Conservation (phyloP, 371 early-diverging fungal genomes). For the Mucor plumbeus region DNA sequence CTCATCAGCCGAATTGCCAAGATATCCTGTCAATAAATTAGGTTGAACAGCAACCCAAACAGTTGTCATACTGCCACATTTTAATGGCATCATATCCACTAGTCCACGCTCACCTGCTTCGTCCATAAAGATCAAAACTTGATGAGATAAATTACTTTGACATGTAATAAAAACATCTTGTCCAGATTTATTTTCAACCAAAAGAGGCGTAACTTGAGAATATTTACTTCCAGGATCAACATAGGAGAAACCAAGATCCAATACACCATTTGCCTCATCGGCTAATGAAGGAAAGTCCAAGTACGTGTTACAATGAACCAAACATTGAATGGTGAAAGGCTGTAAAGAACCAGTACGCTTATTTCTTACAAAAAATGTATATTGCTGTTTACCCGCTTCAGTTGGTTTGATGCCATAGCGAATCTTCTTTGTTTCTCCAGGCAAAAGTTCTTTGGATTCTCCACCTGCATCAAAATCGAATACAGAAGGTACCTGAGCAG, state of each 20-base stretch:
- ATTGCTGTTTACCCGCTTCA: slow-evolving; percentile 59
- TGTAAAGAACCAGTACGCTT: slow-evolving; percentile 34
- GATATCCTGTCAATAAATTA: slow-evolving; percentile 59
- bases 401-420: slow-evolving; percentile 60
- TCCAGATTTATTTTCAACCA: slow-evolving; percentile 73
- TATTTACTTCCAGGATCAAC: slow-evolving; percentile 80
- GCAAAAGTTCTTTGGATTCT: slow-evolving; percentile 35
- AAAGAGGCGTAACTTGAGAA: slow-evolving; percentile 74
- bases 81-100: slow-evolving; percentile 61
- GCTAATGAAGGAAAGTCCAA: slow-evolving; percentile 69
- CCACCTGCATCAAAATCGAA: slow-evolving; percentile 42
- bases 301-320: slow-evolving; percentile 63
- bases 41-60: slow-evolving; percentile 88
- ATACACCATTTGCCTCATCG: slow-evolving; percentile 58
- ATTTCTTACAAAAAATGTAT: slow-evolving; percentile 55
- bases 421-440: slow-evolving; percentile 66
- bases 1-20: slow-evolving; percentile 57
- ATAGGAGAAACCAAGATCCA: slow-evolving; percentile 86
- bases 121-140: slow-evolving; percentile 82
- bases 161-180: slow-evolving; percentile 72
- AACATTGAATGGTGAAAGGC: slow-evolving; percentile 62
- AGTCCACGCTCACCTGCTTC: slow-evolving; percentile 67
- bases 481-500: slow-evolving; percentile 29
- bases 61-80: slow-evolving; percentile 56
- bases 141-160: slow-evolving; percentile 81